Conservation (phyloP, 208 protist species). For the Trypanosoma scelopori region DNA sequence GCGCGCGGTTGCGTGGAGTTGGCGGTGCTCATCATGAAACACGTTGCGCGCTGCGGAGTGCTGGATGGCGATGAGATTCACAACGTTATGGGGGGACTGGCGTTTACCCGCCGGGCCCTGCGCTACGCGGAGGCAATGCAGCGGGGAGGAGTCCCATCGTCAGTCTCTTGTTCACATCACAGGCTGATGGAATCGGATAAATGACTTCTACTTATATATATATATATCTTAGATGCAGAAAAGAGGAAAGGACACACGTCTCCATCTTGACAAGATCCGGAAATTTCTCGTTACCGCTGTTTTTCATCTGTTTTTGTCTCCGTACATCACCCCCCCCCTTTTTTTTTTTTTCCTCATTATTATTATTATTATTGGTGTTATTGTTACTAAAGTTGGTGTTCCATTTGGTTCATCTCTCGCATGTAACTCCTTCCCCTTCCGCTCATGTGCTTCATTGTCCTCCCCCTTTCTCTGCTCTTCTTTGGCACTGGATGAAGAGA, state of each 20-base stretch:
- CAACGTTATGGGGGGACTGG: conserved; percentile 55
- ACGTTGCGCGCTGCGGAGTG: conserved; percentile 26
- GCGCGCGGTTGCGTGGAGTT: conserved; percentile 36
- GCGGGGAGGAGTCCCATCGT: background rate
- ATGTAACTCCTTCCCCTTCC: too few relatives aligned
- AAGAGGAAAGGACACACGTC: too few relatives aligned
- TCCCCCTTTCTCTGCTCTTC: too few relatives aligned
- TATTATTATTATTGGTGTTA: background rate
- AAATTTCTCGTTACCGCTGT: conserved; percentile 4
- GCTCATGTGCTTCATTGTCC: too few relatives aligned
- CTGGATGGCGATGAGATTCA: conserved; percentile 41
- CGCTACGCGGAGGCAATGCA: conserved; percentile 26
- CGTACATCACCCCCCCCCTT: too few relatives aligned
- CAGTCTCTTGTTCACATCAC: background rate
- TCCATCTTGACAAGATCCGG: too few relatives aligned
- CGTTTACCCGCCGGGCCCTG: conserved; percentile 47
- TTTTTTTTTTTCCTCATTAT: too few relatives aligned
- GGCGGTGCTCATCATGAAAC: conserved; percentile 47
- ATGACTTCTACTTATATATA: conserved; percentile 4
- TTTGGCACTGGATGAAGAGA: too few relatives aligned
- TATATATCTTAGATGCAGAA: conserved; percentile 3
- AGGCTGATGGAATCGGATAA: background rate
- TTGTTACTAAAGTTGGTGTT: too few relatives aligned
- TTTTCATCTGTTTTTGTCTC: conserved; percentile 12
- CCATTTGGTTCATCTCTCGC: too few relatives aligned